Percentiles rank a stretch among this genome's conserved stretches.
Evolutionary conservation across 352 stramenopile genomes (phyloP).

Genomic region (Phytophthora europaea): DNA sequence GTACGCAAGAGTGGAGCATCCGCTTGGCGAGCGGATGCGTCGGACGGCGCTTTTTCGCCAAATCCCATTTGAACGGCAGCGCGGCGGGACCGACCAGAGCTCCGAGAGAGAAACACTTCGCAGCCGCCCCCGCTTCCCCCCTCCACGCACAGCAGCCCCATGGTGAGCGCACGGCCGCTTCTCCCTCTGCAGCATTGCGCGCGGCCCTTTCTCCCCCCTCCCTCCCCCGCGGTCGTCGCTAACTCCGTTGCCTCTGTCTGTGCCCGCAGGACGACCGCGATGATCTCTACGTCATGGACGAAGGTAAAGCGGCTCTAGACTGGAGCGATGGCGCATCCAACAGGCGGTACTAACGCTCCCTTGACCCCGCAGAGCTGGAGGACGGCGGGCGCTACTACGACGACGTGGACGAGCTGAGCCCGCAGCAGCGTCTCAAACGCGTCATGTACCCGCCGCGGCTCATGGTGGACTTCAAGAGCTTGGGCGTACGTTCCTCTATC

Average conservation of each 20-base stretch:
- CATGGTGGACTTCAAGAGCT: conserved; percentile 88
- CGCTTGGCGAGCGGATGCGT: conserved; percentile 2
- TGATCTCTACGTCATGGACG: conserved; percentile 55
- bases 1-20: conserved; percentile 28
- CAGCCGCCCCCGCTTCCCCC: background rate
- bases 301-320: conserved; percentile 35
- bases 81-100: conserved; percentile 19
- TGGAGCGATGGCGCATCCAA: conserved; percentile 1
- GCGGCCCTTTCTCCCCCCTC: background rate
- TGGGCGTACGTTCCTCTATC: conserved; percentile 57
- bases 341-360: background rate
- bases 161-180: conserved; percentile 19
- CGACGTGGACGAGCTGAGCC: conserved; percentile 30
- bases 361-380: conserved; percentile 36
- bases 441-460: conserved; percentile 77
- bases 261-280: conserved; percentile 51
- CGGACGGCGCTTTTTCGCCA: conserved; percentile 4
- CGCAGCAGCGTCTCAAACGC: conserved; percentile 57
- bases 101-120: conserved; percentile 1
- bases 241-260: conserved; percentile 14
- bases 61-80: conserved; percentile 46
- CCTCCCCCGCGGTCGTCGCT: conserved; percentile 1
- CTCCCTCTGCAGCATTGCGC: background rate
- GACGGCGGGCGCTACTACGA: conserved; percentile 42
- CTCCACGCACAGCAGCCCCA: conserved; percentile 17